Evolutionary conservation across 192 early-diverging fungal species (phyloP).

Genomic region (Chytriomyces confervae): DNA sequence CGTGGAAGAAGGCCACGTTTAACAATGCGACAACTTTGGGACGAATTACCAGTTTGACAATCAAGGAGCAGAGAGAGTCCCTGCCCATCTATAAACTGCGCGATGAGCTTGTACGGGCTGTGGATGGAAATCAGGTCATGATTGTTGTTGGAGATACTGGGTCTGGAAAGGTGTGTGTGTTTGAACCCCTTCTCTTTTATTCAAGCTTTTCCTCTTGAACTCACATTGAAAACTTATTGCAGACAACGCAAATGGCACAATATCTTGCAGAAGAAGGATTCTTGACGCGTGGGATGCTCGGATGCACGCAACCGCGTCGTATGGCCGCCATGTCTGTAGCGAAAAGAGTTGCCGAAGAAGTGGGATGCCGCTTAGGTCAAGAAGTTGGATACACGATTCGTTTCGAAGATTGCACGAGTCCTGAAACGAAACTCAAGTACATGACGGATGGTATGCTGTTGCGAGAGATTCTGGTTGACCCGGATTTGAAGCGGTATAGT

Average conservation of each 20-base stretch:
- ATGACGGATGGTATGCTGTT: constrained; percentile 99
- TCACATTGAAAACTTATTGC: not conserved
- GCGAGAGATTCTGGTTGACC: constrained; percentile 88
- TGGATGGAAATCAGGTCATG: constrained; percentile 74
- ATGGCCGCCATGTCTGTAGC: constrained; percentile 99
- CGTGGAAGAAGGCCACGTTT: constrained; percentile 86
- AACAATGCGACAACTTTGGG: constrained; percentile 90
- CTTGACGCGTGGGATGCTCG: constrained; percentile 84
- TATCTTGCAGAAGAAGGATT: constrained; percentile 98
- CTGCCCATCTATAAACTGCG: constrained; percentile 89
- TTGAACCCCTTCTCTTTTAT: not conserved
- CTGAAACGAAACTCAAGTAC: constrained; percentile 91
- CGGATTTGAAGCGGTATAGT: constrained; percentile 83
- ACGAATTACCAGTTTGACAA: constrained; percentile 75
- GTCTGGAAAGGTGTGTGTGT: constrained; percentile 82
- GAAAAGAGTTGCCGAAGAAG: constrained; percentile 96
- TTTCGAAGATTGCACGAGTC: constrained; percentile 96
- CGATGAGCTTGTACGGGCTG: constrained; percentile 77
- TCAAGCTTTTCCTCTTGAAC: not conserved
- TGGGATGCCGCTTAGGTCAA: constrained; percentile 87
- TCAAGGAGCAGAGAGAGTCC: constrained; percentile 85
- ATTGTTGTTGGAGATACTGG: constrained; percentile 97
- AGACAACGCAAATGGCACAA: constrained; percentile 97
- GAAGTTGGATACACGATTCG: constrained; percentile 98
- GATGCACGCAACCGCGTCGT: constrained; percentile 98